phyloP scores from a whole-genome alignment of 2,329 filamentous ascomycete genomes.

The Beauveria sp. region DNA sequence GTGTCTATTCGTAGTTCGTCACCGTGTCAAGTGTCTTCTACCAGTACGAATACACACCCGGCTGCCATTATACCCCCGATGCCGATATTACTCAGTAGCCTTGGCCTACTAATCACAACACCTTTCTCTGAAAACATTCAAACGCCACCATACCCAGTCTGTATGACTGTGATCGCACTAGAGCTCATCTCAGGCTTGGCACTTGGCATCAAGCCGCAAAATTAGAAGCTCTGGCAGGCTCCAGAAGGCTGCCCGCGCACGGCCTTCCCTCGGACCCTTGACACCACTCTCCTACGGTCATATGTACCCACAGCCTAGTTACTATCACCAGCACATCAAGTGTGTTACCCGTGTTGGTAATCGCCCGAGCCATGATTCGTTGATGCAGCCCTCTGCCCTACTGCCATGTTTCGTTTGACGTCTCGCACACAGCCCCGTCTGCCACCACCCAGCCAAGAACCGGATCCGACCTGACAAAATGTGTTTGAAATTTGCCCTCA shows the following conservation, averaged over 20 bases:
- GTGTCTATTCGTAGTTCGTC: slow-evolving; percentile 4
- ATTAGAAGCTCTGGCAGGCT: neutral
- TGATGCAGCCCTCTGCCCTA: neutral
- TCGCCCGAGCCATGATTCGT: neutral
- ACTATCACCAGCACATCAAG: too few relatives aligned
- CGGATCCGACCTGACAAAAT: neutral
- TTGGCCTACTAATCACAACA: neutral
- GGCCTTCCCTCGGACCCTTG: neutral
- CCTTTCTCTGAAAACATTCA: neutral
- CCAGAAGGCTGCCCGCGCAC: neutral
- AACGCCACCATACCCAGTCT: neutral
- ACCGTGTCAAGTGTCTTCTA: neutral
- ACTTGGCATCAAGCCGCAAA: neutral
- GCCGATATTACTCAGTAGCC: neutral
- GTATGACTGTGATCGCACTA: too few relatives aligned
- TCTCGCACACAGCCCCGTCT: neutral
- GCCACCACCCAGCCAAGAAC: neutral
- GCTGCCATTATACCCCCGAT: neutral
- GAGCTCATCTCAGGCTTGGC: neutral
- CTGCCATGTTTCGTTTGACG: slow-evolving; percentile 1
- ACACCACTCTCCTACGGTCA: neutral
- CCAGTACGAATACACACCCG: too few relatives aligned
- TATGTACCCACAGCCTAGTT: too few relatives aligned
- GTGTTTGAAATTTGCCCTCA: slow-evolving; percentile 1
- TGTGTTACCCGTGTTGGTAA: neutral